These are phyloP conservation scores for Wickerhamomyces subpelliculosus DNA, from an alignment of 805 yeast species.

Conservation along the genomic window DNA sequence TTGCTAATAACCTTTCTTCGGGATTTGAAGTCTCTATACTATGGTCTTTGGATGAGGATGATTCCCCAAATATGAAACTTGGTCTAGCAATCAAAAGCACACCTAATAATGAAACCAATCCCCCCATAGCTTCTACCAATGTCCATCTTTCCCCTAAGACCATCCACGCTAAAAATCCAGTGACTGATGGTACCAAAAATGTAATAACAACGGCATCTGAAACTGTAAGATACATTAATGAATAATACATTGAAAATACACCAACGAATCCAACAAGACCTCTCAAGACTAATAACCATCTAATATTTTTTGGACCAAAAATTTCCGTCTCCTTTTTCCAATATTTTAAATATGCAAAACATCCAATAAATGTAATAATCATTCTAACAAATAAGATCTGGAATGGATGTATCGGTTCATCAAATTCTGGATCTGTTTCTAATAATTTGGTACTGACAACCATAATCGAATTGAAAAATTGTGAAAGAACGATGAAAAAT, in stretches of 20 bases:
- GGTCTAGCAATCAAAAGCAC: constrained; percentile 83
- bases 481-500: constrained; percentile 50
- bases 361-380: constrained; percentile 59
- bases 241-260: constrained; percentile 70
- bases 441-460: constrained; percentile 67
- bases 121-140: constrained; percentile 60
- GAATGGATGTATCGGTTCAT: constrained; percentile 61
- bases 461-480: constrained; percentile 74
- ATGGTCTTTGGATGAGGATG: constrained; percentile 24
- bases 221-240: constrained; percentile 64
- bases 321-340: constrained; percentile 54
- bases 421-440: constrained; percentile 55
- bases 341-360: constrained; percentile 47
- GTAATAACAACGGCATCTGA: constrained; percentile 80
- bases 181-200: constrained; percentile 69
- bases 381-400: constrained; percentile 76
- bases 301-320: constrained; percentile 56
- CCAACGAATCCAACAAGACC: constrained; percentile 77
- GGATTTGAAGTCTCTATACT: constrained; percentile 46
- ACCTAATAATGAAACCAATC: constrained; percentile 61
- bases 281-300: constrained; percentile 49
- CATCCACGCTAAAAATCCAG: constrained; percentile 67
- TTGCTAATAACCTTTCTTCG: constrained; percentile 51
- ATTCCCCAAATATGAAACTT: constrained; percentile 52
- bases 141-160: constrained; percentile 63